A percentile compares a stretch with the other conserved stretches of the same genome.
phyloP scores from a whole-genome alignment of 768 basidiomycete species.

The Trametes sanguinea region DNA sequence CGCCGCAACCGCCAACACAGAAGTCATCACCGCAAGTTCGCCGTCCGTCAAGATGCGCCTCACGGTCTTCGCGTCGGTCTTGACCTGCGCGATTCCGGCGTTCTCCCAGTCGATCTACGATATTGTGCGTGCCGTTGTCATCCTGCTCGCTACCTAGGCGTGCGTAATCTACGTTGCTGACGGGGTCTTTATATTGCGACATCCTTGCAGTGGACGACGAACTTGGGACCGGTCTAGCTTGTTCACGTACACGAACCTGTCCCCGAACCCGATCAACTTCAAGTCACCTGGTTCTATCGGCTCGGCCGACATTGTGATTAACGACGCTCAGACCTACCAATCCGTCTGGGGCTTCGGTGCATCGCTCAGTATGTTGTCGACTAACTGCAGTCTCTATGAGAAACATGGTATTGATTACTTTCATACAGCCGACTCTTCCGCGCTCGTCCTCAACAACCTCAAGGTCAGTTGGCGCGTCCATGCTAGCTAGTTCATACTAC shows the following conservation, averaged over 20 bases:
- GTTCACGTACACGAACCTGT: constrained; percentile 53
- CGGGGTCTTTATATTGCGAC: not conserved
- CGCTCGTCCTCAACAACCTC: constrained; percentile 56
- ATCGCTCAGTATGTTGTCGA: constrained; percentile 50
- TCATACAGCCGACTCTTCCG: constrained; percentile 66
- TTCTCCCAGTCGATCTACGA: constrained; percentile 38
- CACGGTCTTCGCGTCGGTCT: constrained; percentile 19
- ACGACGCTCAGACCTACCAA: constrained; percentile 57
- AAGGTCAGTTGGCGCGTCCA: constrained; percentile 46
- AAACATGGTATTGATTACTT: constrained; percentile 9
- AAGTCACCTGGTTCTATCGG: constrained; percentile 54
- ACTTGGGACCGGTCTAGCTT: constrained; percentile 44
- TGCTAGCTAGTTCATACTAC: not conserved
- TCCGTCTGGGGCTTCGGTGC: constrained; percentile 68
- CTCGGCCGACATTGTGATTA: constrained; percentile 61
- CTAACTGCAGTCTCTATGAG: not conserved
- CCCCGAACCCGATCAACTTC: constrained; percentile 54
- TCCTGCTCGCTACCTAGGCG: not conserved
- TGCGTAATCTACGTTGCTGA: not conserved
- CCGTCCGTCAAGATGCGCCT: constrained; percentile 9
- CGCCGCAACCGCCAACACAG: too few species aligned
- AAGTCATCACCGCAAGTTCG: not conserved
- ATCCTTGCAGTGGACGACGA: constrained; percentile 34
- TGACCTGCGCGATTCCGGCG: constrained; percentile 27
- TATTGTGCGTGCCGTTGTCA: constrained; percentile 27